Evolutionary conservation across 371 early-diverging fungal species (phyloP), one percentile per base, ranked within the genome.

Genomic region (Lichtheimia corymbifera): DNA sequence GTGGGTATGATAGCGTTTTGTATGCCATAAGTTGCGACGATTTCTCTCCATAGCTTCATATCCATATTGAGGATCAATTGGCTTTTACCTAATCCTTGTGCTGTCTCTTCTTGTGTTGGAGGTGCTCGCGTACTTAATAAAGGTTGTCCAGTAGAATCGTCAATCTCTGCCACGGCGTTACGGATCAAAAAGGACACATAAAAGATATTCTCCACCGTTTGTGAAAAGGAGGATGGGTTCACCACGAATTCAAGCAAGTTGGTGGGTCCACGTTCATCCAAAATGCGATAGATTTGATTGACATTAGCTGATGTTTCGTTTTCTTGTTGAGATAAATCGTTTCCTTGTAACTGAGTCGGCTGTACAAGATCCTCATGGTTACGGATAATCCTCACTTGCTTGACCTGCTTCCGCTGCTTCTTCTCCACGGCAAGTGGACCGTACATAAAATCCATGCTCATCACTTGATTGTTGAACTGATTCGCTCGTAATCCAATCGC

Each of bases 131-230:
- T 71, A 55, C 83, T 65, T 17, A 87, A 59, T 14, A 85, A 79
- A 1, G 92, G 94, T 64, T 91, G 85, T 0, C 91, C 92, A 35
- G 76, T 77, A 5, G 80, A 78, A 50, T 85, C 89, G 58, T 89
- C 88, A 20, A 97, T 87, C 50, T 71, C 77, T 11, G 85, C 96
- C 49, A 80, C 87, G 5, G 92, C 94, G 54, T 93, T 96, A 53
- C 93, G 83, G 18, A 95, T 84, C 47, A 97, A 74, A 65, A 97
- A 97, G 6, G 96, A 91, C 12, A 96, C 80, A 65, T 96, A 94
- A 65, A 97, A 97, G 54, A 97, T 80, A 66, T 97, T 97, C 68
- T 97, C 97, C 1, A 97, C 92, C 0, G 95, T 90, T 73, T 97
- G 97, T 4, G 91, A 83, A 68, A 96, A 97, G 9, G 95, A 93